Evolutionary conservation across 768 basidiomycete species (phyloP).

Genomic region (Cytidiella melzeri): DNA sequence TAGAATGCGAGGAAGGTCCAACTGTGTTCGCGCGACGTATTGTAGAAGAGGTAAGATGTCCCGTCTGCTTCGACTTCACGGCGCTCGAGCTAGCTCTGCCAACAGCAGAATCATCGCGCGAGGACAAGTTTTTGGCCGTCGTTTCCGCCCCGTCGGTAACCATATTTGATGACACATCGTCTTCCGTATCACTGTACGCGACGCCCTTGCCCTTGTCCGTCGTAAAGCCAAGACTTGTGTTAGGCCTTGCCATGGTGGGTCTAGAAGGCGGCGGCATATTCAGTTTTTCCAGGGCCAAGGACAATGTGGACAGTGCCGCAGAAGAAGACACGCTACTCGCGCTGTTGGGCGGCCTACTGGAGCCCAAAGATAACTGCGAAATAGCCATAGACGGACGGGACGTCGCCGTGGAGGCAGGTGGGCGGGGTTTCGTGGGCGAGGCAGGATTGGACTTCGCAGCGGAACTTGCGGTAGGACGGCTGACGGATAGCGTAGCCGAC

Average conservation of each 20-base stretch:
- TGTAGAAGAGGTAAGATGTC: too few species aligned
- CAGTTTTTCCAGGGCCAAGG: constrained; percentile 66
- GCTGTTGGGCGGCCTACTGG: constrained; percentile 27
- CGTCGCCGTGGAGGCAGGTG: not conserved
- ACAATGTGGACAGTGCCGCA: constrained; percentile 49
- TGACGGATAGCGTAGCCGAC: constrained; percentile 7
- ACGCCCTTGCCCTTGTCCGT: constrained; percentile 22
- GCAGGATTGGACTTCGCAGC: constrained; percentile 11
- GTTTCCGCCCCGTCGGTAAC: too few species aligned
- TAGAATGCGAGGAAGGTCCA: not conserved
- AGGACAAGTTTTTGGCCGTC: too few species aligned
- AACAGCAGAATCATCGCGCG: too few species aligned
- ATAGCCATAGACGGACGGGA: not conserved
- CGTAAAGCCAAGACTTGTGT: constrained; percentile 1
- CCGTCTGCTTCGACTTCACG: too few species aligned
- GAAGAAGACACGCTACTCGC: constrained; percentile 5
- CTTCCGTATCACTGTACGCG: not conserved
- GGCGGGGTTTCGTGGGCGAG: constrained; percentile 11
- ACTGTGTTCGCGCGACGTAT: constrained; percentile 11
- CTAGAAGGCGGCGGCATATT: constrained; percentile 56
- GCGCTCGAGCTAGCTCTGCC: too few species aligned
- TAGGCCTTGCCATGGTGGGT: constrained; percentile 48
- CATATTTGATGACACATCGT: too few species aligned
- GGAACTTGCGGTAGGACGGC: constrained; percentile 16
- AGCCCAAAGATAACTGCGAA: constrained; percentile 1